A percentile compares a stretch with the other conserved stretches of the same genome.
Evolutionary conservation across 2,329 filamentous ascomycete species (phyloP).

Genomic region (Mycogone perniciosa): DNA sequence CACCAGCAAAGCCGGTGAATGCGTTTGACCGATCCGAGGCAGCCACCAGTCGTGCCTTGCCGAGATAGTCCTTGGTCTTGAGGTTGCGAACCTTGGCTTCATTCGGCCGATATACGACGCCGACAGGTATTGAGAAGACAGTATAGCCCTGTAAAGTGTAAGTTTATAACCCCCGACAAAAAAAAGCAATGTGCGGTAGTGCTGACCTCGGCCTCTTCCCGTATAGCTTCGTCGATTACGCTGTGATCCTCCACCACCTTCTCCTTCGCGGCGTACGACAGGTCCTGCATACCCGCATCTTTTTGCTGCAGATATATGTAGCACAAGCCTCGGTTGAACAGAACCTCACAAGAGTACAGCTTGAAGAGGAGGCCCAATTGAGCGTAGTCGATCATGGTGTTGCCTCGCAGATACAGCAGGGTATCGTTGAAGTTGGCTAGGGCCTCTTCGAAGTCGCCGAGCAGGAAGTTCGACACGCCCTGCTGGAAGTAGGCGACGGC

Average conservation of each 20-base stretch:
- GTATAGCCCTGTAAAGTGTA: conserved; percentile 70
- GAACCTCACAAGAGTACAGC: conserved; percentile 91
- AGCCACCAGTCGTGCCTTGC: conserved; percentile 89
- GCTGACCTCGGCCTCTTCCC: conserved; percentile 80
- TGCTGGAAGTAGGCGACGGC: conserved; percentile 98
- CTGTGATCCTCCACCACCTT: conserved; percentile 95
- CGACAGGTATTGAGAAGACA: conserved; percentile 95
- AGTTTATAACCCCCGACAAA: conserved; percentile 14
- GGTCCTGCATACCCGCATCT: conserved; percentile 83
- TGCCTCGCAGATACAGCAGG: conserved; percentile 85
- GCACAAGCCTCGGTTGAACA: conserved; percentile 95
- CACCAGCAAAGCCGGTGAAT: conserved; percentile 74
- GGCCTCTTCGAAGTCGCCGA: conserved; percentile 95
- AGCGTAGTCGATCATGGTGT: conserved; percentile 96
- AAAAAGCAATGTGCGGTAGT: not conserved
- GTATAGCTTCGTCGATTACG: conserved; percentile 95
- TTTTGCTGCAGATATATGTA: conserved; percentile 95
- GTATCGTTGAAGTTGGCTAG: conserved; percentile 99
- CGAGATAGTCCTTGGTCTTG: conserved; percentile 95
- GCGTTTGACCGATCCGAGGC: conserved; percentile 75
- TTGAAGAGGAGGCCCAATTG: conserved; percentile 94
- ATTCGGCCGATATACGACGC: conserved; percentile 90
- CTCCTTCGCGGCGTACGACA: conserved; percentile 86
- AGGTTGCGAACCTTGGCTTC: conserved; percentile 97
- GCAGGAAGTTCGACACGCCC: conserved; percentile 93